phyloP scores from a whole-genome alignment of 345 rosid species.

The Turritis glabra region DNA sequence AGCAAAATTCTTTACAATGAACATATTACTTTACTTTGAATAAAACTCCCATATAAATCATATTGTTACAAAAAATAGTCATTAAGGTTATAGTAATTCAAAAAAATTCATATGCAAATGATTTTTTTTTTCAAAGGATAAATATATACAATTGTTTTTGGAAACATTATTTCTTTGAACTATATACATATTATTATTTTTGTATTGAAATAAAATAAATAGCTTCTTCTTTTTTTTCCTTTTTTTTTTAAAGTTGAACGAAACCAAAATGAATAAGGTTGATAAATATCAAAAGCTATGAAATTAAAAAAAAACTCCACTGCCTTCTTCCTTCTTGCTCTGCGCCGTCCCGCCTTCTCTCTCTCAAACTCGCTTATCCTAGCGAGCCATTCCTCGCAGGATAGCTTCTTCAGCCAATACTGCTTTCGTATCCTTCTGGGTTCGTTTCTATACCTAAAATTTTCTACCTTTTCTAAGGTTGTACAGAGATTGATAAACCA shows the following conservation, averaged over 20 bases:
- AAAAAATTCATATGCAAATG: too few species aligned
- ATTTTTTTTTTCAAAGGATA: too few species aligned
- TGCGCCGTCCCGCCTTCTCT: slow-evolving; percentile 22
- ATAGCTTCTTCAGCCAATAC: background rate
- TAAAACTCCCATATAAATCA: too few species aligned
- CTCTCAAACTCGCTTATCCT: background rate
- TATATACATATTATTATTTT: too few species aligned
- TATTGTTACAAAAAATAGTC: too few species aligned
- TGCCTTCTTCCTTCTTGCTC: too few species aligned
- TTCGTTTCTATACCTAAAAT: background rate
- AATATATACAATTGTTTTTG: too few species aligned
- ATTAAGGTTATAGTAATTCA: too few species aligned
- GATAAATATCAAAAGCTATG: background rate
- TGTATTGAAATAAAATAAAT: too few species aligned
- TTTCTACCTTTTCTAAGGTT: background rate
- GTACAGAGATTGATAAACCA: slow-evolving; percentile 12
- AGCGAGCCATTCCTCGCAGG: slow-evolving; percentile 10
- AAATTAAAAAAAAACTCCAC: slow-evolving; percentile 11
- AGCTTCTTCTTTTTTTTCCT: background rate
- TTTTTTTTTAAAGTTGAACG: background rate
- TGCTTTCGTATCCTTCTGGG: background rate
- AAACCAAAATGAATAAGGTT: background rate
- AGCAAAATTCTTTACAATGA: too few species aligned
- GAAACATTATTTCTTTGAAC: too few species aligned
- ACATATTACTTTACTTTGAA: too few species aligned